Percentiles rank a stretch among this genome's conserved stretches.
phyloP scores from a whole-genome alignment of 441 rosid genomes.

The Mallotus japonicus region DNA sequence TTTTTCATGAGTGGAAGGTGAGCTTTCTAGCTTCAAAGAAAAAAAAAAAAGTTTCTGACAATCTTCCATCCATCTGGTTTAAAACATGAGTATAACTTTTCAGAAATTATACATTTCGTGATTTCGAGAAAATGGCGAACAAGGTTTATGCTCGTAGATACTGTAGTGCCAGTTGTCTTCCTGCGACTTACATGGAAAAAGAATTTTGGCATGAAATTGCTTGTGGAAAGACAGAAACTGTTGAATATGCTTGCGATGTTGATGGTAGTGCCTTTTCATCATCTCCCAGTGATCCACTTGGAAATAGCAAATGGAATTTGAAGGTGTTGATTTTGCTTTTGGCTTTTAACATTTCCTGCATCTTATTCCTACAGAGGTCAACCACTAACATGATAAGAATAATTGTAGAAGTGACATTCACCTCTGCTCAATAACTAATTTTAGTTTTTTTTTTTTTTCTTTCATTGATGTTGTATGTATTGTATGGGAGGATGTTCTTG shows the following conservation, averaged over 20 bases:
- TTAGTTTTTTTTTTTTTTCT: neutral
- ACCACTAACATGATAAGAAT: neutral
- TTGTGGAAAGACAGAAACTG: conserved; percentile 91
- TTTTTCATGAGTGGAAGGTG: conserved; percentile 99
- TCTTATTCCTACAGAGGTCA: conserved; percentile 8
- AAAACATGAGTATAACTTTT: conserved; percentile 35
- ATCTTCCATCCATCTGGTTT: conserved; percentile 22
- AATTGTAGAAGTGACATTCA: conserved; percentile 5
- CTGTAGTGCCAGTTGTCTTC: conserved; percentile 89
- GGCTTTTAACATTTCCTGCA: conserved; percentile 8
- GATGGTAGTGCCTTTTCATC: conserved; percentile 99
- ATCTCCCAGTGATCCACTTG: conserved; percentile 77
- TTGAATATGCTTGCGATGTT: conserved; percentile 99
- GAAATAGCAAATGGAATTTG: conserved; percentile 98
- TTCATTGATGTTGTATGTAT: conserved; percentile 1
- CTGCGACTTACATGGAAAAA: conserved; percentile 90
- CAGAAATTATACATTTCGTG: conserved; percentile 96
- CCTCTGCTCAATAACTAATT: neutral
- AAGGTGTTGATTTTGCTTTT: conserved; percentile 56
- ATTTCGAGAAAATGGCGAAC: conserved; percentile 99
- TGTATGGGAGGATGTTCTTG: conserved; percentile 5
- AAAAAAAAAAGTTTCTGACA: conserved; percentile 9
- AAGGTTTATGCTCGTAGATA: conserved; percentile 94
- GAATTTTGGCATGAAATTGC: conserved; percentile 99
- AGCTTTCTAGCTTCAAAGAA: conserved; percentile 24